A percentile compares a stretch with the other conserved stretches of the same genome.
phyloP scores from a whole-genome alignment of 2,329 filamentous ascomycete species.

The Sclerotinia glacialis region DNA sequence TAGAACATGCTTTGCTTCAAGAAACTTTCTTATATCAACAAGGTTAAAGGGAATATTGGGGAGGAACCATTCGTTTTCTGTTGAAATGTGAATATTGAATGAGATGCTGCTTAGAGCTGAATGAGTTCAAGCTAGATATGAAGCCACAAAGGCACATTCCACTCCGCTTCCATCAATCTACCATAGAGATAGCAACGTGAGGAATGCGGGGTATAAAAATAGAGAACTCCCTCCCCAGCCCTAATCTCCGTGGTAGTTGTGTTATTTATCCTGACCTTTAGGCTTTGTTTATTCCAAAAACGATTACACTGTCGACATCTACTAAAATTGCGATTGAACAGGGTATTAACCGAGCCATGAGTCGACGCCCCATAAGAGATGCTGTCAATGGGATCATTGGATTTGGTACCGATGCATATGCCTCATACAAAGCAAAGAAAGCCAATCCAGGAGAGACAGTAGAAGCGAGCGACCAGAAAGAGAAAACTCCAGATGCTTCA shows the following conservation, averaged over 20 bases:
- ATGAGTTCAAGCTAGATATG: not conserved
- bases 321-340: not conserved
- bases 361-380: not conserved
- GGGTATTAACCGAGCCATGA: not conserved
- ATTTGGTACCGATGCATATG: constrained; percentile 4
- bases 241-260: not conserved
- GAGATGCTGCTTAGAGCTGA: not conserved
- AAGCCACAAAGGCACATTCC: constrained; percentile 13
- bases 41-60: not conserved
- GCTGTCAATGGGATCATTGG: not conserved
- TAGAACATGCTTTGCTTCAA: too few relatives aligned
- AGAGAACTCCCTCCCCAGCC: not conserved
- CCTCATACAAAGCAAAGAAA: constrained; percentile 16
- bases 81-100: not conserved
- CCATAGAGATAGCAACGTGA: not conserved
- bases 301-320: too few relatives aligned
- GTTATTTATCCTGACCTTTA: not conserved
- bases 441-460: not conserved
- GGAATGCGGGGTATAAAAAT: constrained; percentile 16
- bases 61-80: not conserved
- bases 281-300: not conserved
- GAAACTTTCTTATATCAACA: not conserved
- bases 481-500: not conserved
- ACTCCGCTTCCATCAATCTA: not conserved
- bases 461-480: not conserved